Evolutionary conservation across 305 asterid species (phyloP), one percentile per base, ranked within the genome.

Genomic region (Nicotiana rustica): DNA sequence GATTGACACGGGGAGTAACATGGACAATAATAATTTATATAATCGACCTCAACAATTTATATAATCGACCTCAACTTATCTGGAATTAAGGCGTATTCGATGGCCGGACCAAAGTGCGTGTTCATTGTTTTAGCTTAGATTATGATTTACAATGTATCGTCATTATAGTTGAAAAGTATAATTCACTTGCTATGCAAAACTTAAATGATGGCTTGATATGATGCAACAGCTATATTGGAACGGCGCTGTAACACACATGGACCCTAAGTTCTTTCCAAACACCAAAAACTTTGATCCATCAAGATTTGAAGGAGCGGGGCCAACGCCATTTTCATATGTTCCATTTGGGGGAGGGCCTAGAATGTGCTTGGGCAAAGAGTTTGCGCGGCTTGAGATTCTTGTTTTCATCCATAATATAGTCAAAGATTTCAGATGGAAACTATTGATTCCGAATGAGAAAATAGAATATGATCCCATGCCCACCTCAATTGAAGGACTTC

Each of bases 311-410:
- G 92, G 87, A 52, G 82, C 77, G 0, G 90, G 89, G 18, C 85
- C 90, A 0, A 66, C 78, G 25, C 90, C 93, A 14, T 89, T 57
- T 79, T 67, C 92, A 0, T 90, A 82, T 21, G 87, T 88, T 12
- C 87, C 93, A 6, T 90, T 89, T 5, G 93, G 93, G 1, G 93
- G 92, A 78, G 93, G 92, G 8, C 88, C 93, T 21, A 84, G 93
- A 10, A 88, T 89, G 89, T 90, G 93, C 84, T 61, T 89, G 82
- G 92, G 92, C n/a, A 89, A 90, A 84, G 93, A 90, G 86, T 89
- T 88, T 81, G 91, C 93, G 21, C 83, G 92, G 18, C 76, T 90
- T 3, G 90, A 89, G 80, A 89, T 89, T 75, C 91, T 90, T 1
- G 70, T 86, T 64, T 90, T 88, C 67, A 83, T 90, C 2, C 89